A percentile compares a stretch with the other conserved stretches of the same genome.
Evolutionary conservation across 805 yeast genomes (phyloP).

Genomic region (Candida lessepsii): DNA sequence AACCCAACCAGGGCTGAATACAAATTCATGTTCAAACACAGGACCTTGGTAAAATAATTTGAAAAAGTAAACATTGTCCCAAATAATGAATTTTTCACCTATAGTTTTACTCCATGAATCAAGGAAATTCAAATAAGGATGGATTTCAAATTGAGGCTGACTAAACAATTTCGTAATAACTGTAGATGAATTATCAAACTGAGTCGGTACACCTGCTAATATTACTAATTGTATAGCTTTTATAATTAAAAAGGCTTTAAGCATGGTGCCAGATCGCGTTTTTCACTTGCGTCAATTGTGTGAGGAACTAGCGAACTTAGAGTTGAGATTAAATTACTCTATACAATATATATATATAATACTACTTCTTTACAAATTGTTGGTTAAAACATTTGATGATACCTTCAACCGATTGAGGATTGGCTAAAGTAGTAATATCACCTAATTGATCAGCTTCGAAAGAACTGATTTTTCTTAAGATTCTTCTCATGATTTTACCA

Average conservation of each 20-base stretch:
- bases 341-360: slow-evolving; percentile 2
- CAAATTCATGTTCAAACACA: slow-evolving; percentile 86
- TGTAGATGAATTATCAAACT: slow-evolving; percentile 50
- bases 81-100: slow-evolving; percentile 51
- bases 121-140: background rate
- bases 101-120: slow-evolving; percentile 4
- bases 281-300: too few species aligned
- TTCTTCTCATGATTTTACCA: slow-evolving; percentile 86
- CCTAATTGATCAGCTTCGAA: slow-evolving; percentile 80
- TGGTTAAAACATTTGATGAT: slow-evolving; percentile 47
- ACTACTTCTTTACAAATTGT: slow-evolving; percentile 41
- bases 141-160: background rate
- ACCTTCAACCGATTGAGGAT: slow-evolving; percentile 70
- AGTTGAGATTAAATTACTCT: slow-evolving; percentile 2
- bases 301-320: too few species aligned
- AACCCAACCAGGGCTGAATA: slow-evolving; percentile 82
- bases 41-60: slow-evolving; percentile 51
- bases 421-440: slow-evolving; percentile 73
- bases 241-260: slow-evolving; percentile 23
- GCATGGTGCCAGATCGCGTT: slow-evolving; percentile 4
- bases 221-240: slow-evolving; percentile 40
- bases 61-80: slow-evolving; percentile 85
- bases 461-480: slow-evolving; percentile 71
- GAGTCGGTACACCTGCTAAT: slow-evolving; percentile 39
- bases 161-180: slow-evolving; percentile 14